Evolutionary conservation across 2,329 filamentous ascomycete genomes (phyloP), one percentile per base, ranked within the genome.

Genomic region (Trichoderma polysporum): DNA sequence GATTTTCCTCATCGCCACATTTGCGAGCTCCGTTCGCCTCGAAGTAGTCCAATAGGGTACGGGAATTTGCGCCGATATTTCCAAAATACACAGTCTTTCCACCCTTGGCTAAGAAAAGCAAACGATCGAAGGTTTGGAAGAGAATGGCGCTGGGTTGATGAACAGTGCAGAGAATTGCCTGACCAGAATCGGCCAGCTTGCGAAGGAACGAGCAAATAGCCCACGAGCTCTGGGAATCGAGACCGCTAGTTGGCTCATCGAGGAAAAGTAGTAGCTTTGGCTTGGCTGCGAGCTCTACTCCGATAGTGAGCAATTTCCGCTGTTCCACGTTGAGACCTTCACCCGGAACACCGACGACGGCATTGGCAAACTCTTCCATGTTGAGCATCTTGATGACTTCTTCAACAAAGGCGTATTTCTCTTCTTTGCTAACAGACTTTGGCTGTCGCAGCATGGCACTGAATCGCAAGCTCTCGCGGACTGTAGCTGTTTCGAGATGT

Each of bases 71-170:
- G 0, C 89, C 89, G 47, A 91, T 87, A 2, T 90, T 82, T 8
- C 89, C 89, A 75, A 91, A 91, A 73, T 91, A 91, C 0, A 91
- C 87, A 0, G 88, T 90, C 73, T 83, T 86, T 1, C 89, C 89
- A 41, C 89, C 89, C 66, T 81, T 83, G 9, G 87, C 87, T 3
- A 91, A 81, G 76, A 91, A 88, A 0, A 90, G 78, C 2, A 90
- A 78, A 1, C 84, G 83, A 68, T 90, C 88, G 62, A 90, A 86
- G 50, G 81, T 77, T 67, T 83, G 79, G 72, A 87, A 86, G 4
- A 87, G 75, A 49, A 84, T 80, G 0, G 84, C 83, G 6, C 79
- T 82, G 0, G 85, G 85, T 69, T 87, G 85, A 71, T 87, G 85
- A 15, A 87, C 83, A 0, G 85, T 86, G 62, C 83, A 85, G 0